These are phyloP conservation scores for Pisolithus albus DNA, from an alignment of 768 basidiomycete species.

Conservation along the genomic window DNA sequence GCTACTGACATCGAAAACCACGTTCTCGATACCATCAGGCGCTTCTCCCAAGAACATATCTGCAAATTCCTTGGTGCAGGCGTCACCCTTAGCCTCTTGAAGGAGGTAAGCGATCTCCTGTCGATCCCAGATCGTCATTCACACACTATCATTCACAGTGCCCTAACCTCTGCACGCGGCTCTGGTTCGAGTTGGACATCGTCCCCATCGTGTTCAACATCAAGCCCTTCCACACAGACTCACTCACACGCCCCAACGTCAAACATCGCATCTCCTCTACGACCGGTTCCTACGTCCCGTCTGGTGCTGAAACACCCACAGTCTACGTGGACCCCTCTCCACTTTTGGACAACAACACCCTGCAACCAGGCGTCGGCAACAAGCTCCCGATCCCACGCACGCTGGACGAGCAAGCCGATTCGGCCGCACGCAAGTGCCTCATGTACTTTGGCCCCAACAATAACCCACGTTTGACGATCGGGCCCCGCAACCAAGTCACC, in stretches of 20 bases:
- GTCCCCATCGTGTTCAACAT: conserved; percentile 84
- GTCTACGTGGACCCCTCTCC: conserved; percentile 57
- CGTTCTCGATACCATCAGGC: conserved; percentile 57
- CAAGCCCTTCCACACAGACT: conserved; percentile 77
- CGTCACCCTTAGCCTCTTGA: conserved; percentile 62
- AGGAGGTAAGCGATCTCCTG: conserved; percentile 42
- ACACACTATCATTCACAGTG: conserved; percentile 34
- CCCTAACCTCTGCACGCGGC: conserved; percentile 77
- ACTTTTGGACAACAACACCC: conserved; percentile 33
- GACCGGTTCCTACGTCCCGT: conserved; percentile 69
- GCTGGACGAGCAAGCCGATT: conserved; percentile 80
- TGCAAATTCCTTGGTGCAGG: conserved; percentile 86
- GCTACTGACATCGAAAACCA: conserved; percentile 56
- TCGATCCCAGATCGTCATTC: conserved; percentile 5
- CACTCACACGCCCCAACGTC: conserved; percentile 68
- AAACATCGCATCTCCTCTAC: conserved; percentile 80
- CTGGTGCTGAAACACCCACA: conserved; percentile 71
- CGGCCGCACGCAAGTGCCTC: conserved; percentile 76
- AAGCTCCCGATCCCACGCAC: conserved; percentile 70
- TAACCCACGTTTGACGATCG: conserved; percentile 78
- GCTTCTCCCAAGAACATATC: conserved; percentile 69
- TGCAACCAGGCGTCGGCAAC: conserved; percentile 41
- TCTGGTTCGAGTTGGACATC: conserved; percentile 79
- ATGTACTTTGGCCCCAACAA: conserved; percentile 80
- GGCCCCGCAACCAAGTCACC: conserved; percentile 77